Percentiles rank a stretch among this genome's conserved stretches.
Conservation (phyloP, 2,329 filamentous ascomycete genomes). For the Paecilomyces formosus region DNA sequence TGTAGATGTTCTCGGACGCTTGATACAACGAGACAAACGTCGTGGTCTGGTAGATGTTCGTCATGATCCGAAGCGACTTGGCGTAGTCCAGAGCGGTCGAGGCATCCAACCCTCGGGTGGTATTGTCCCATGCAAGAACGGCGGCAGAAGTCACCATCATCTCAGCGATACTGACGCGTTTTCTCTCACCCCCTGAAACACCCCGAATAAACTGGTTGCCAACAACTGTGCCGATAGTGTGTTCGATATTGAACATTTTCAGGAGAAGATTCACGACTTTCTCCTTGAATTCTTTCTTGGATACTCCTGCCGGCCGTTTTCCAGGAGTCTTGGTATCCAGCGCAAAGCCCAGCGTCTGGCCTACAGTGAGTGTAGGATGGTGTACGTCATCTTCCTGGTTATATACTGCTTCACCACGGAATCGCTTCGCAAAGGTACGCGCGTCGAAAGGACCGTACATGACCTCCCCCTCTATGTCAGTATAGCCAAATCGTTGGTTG, state of each 20-base stretch:
- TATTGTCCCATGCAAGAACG: slow-evolving; percentile 70
- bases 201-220: slow-evolving; percentile 68
- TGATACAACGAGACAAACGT: slow-evolving; percentile 66
- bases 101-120: slow-evolving; percentile 65
- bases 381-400: slow-evolving; percentile 73
- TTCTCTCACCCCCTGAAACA: slow-evolving; percentile 63
- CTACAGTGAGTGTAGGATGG: slow-evolving; percentile 70
- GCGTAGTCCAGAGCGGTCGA: slow-evolving; percentile 69
- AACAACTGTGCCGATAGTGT: slow-evolving; percentile 66
- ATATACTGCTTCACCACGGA: slow-evolving; percentile 52
- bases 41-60: slow-evolving; percentile 56
- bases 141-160: slow-evolving; percentile 60
- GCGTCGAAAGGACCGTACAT: slow-evolving; percentile 50
- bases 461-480: slow-evolving; percentile 49
- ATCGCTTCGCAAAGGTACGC: slow-evolving; percentile 43
- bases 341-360: slow-evolving; percentile 67
- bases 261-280: slow-evolving; percentile 62
- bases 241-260: slow-evolving; percentile 64
- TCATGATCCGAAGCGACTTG: slow-evolving; percentile 57
- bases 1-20: slow-evolving; percentile 46
- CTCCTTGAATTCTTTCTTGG: slow-evolving; percentile 51
- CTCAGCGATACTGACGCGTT: slow-evolving; percentile 76
- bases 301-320: slow-evolving; percentile 53
- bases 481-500: slow-evolving; percentile 57
- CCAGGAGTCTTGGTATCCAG: slow-evolving; percentile 61